Base-by-base conservation (phyloP, 768 basidiomycete genomes). In the Hirschioporus abietinus region DNA sequence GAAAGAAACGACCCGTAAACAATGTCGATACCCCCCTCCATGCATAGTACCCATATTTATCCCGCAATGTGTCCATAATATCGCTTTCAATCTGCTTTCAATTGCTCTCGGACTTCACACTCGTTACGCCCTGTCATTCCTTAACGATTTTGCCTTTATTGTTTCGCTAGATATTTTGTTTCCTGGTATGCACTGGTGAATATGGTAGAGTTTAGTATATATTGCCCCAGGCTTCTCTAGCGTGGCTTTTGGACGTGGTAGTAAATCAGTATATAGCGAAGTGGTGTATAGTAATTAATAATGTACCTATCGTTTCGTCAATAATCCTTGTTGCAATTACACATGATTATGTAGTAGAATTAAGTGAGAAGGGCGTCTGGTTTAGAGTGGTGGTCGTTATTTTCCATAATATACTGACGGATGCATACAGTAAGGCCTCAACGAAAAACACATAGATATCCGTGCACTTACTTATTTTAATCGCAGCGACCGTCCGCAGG, bases 401-500 rank as follows among this genome's bases (percentile, higher is more conserved):
- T 6, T 52, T 52, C 35, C 12, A 52, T 15, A 3, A 15, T 15
- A 52, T 52, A 52, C 20, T 52, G 12, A 15, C 3, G 42, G 20
- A 15, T 52, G 42, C 12, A 52, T 12, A 52, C 20, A 20, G 42
- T 52, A 52, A 52, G 42, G 20, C 42, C 12, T 52, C 1, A 20
- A 15, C 42, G 20, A 15, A 10, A 52, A 15, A 12, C 15, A 12
- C 3, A 12, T 15, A 52, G 42, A 58, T 23, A 63, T 65, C 24
- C 63, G 64, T 65, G 27, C 1, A 27, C 65, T 20, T n/a, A 68
- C 66, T n/a, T 18, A 34, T 10, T 59, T 69, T 76, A 95, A 81
- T 96, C 94, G 74, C 96, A 99, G 60, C 90, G 87, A 20, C 94
- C 95, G 76, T 98, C 93, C 4, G 76, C 71, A 25, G 93, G 92